Evolutionary conservation across 129 eudicot species (phyloP).

Genomic region (Lactuca saligna): DNA sequence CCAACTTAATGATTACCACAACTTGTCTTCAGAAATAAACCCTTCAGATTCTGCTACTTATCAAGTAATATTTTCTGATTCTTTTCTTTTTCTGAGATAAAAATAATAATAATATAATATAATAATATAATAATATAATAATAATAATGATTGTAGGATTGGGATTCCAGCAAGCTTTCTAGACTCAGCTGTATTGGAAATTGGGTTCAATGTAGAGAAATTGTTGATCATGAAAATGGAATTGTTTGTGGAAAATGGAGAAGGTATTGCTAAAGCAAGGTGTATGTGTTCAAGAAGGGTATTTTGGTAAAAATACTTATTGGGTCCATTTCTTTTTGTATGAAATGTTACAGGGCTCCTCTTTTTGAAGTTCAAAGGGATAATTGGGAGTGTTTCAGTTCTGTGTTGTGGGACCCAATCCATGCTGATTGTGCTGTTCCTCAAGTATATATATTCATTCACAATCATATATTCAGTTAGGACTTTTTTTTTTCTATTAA

Average conservation of each 20-base stretch:
- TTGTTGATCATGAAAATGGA: constrained; percentile 53
- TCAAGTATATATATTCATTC: constrained; percentile 56
- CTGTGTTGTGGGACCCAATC: constrained; percentile 84
- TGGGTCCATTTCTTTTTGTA: background rate
- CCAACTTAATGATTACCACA: constrained; percentile 36
- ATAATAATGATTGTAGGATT: constrained; percentile 42
- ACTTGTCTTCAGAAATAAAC: constrained; percentile 44
- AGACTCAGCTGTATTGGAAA: constrained; percentile 59
- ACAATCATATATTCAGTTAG: too few species aligned
- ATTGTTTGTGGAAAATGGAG: constrained; percentile 94
- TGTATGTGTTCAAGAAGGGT: background rate
- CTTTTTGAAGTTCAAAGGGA: constrained; percentile 96
- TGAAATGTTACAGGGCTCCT: constrained; percentile 69
- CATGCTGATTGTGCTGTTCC: constrained; percentile 98
- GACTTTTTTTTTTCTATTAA: too few species aligned
- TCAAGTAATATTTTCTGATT: constrained; percentile 46
- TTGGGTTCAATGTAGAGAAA: constrained; percentile 83
- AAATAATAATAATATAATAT: background rate
- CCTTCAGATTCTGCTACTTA: constrained; percentile 30
- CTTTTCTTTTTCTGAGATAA: constrained; percentile 12
- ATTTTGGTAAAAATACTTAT: constrained; percentile 7
- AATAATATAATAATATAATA: background rate
- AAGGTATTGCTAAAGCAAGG: constrained; percentile 40
- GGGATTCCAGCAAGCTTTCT: constrained; percentile 41
- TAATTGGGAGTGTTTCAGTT: constrained; percentile 79